Percentiles rank a stretch among this genome's conserved stretches.
Evolutionary conservation across 768 basidiomycete genomes (phyloP).

Genomic region (Leccinellum albellum): DNA sequence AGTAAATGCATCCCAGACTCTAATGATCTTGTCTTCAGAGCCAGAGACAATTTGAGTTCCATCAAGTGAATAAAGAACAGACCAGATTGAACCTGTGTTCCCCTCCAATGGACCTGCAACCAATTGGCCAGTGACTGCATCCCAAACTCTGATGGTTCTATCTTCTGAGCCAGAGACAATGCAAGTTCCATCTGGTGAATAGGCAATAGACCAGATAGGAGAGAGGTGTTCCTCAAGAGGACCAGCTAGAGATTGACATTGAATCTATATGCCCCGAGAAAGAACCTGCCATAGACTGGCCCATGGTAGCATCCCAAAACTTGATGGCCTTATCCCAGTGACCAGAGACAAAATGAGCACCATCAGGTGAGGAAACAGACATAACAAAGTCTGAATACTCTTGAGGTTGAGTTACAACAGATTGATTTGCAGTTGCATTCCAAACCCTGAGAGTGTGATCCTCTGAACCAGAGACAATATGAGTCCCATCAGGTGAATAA

Average conservation of each 20-base stretch:
- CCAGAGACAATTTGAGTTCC: background rate
- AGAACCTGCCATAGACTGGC: background rate
- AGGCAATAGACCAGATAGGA: background rate
- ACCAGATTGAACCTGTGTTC: too few relatives aligned
- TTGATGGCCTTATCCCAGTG: background rate
- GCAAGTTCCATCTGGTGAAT: too few relatives aligned
- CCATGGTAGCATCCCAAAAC: background rate
- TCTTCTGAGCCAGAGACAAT: too few relatives aligned
- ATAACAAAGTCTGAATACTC: background rate
- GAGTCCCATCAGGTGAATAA: background rate
- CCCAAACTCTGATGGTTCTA: too few relatives aligned
- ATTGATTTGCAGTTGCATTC: conserved; percentile 8
- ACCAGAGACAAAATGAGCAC: background rate
- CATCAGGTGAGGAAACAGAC: background rate
- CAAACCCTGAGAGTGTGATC: conserved; percentile 11
- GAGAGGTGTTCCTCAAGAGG: background rate
- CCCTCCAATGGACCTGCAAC: too few relatives aligned
- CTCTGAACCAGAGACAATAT: background rate
- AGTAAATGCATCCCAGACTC: background rate
- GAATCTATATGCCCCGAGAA: background rate
- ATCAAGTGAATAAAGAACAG: too few relatives aligned
- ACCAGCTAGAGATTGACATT: background rate
- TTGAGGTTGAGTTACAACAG: conserved; percentile 4
- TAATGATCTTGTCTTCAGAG: background rate
- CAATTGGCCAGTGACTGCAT: too few relatives aligned